A percentile compares a stretch with the other conserved stretches of the same genome.
phyloP scores from a whole-genome alignment of 176 grass and related monocot genomes.

The Cenchrus purpureus region DNA sequence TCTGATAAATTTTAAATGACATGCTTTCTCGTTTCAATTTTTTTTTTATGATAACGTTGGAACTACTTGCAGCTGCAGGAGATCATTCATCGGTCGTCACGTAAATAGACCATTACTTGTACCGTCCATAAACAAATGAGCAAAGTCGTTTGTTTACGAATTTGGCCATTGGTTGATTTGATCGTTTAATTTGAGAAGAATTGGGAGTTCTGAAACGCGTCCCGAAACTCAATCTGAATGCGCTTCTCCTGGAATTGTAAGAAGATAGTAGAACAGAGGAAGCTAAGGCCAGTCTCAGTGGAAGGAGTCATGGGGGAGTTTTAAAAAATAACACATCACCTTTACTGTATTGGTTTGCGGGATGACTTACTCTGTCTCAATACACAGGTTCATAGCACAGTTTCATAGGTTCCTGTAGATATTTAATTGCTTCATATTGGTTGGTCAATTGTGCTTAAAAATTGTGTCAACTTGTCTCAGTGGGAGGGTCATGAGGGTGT shows the following conservation, averaged over 20 bases:
- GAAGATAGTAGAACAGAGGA: background rate
- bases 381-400: too few species aligned
- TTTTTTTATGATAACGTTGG: slow-evolving; percentile 8
- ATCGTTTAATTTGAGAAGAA: background rate
- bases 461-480: too few species aligned
- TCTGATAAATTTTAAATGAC: background rate
- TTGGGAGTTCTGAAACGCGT: too few species aligned
- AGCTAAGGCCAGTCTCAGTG: too few species aligned
- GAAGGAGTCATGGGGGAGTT: too few species aligned
- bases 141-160: background rate
- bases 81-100: slow-evolving; percentile 5
- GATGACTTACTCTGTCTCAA: too few species aligned
- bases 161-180: background rate
- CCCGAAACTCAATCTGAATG: background rate
- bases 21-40: background rate
- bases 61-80: background rate
- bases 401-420: too few species aligned
- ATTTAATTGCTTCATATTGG: too few species aligned
- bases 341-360: too few species aligned
- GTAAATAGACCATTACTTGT: background rate
- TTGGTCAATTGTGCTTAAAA: too few species aligned
- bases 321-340: too few species aligned
- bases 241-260: background rate
- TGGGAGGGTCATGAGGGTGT: too few species aligned
- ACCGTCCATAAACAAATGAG: background rate